Conservation (phyloP, 225 moss, liverwort and hornwort genomes). For the Polytrichum formosum region DNA sequence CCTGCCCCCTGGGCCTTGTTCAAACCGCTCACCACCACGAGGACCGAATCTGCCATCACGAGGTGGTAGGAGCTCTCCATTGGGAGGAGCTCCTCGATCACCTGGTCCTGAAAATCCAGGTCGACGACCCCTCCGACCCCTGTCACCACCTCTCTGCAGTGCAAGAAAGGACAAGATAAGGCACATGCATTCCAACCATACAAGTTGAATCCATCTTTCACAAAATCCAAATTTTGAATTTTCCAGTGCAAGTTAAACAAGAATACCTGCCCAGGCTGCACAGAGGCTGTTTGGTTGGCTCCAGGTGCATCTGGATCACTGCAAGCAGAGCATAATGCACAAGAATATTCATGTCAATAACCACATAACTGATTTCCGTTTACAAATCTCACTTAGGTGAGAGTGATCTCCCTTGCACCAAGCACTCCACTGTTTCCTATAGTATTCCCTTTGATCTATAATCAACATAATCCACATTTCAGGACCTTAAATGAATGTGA, state of each 20-base stretch:
- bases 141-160: slow-evolving; percentile 74
- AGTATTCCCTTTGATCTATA: no score
- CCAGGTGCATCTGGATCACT: slow-evolving; percentile 97
- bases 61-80: slow-evolving; percentile 46
- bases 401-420: no score
- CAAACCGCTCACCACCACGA: slow-evolving; percentile 82
- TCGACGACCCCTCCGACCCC: slow-evolving; percentile 72
- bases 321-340: slow-evolving; percentile 1
- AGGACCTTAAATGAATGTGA: no score
- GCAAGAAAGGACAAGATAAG: not conserved
- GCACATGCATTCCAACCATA: not conserved
- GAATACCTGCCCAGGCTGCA: slow-evolving; percentile 63
- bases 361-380: no score
- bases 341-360: not conserved
- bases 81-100: slow-evolving; percentile 48
- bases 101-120: slow-evolving; percentile 56
- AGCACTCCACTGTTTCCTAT: no score
- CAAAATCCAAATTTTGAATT: no score
- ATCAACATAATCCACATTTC: no score
- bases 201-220: not conserved
- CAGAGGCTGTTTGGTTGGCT: slow-evolving; percentile 53
- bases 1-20: slow-evolving; percentile 68
- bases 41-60: slow-evolving; percentile 66
- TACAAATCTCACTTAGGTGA: no score
- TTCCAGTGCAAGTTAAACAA: not conserved